phyloP scores from a whole-genome alignment of 2,329 filamentous ascomycete genomes.

The Cercospora zeina region DNA sequence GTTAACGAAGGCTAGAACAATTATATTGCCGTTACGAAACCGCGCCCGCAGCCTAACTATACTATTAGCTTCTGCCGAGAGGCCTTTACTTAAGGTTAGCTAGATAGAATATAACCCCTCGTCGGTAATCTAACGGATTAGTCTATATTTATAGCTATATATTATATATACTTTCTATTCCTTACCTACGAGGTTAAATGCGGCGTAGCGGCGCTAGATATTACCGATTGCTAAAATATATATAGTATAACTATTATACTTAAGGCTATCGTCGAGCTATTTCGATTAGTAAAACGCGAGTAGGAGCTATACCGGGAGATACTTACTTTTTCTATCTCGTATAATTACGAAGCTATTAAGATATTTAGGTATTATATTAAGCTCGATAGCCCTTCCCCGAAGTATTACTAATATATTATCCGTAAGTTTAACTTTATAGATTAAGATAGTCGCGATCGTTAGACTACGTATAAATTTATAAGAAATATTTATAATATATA shows the following conservation, averaged over 20 bases:
- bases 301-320: conserved; percentile 23
- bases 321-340: conserved; percentile 24
- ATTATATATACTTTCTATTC: conserved; percentile 32
- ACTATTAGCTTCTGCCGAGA: not conserved
- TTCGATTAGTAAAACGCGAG: conserved; percentile 41
- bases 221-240: conserved; percentile 33
- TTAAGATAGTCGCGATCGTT: conserved; percentile 22
- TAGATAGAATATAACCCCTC: conserved; percentile 34
- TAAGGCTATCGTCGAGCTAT: conserved; percentile 29
- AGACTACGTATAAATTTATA: conserved; percentile 28
- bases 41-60: not conserved
- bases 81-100: conserved; percentile 27
- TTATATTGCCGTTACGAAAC: not conserved
- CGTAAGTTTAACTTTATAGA: conserved; percentile 24
- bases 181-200: conserved; percentile 33
- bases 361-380: conserved; percentile 25
- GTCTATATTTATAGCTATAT: conserved; percentile 39
- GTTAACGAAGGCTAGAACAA: not conserved
- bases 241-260: conserved; percentile 29
- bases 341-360: conserved; percentile 17
- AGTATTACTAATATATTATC: conserved; percentile 28
- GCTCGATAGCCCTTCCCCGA: conserved; percentile 18
- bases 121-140: conserved; percentile 25
- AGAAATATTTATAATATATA: conserved; percentile 27
- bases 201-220: conserved; percentile 27